phyloP scores from a whole-genome alignment of 495 filamentous ascomycete species.

The Choiromyces venosus region DNA sequence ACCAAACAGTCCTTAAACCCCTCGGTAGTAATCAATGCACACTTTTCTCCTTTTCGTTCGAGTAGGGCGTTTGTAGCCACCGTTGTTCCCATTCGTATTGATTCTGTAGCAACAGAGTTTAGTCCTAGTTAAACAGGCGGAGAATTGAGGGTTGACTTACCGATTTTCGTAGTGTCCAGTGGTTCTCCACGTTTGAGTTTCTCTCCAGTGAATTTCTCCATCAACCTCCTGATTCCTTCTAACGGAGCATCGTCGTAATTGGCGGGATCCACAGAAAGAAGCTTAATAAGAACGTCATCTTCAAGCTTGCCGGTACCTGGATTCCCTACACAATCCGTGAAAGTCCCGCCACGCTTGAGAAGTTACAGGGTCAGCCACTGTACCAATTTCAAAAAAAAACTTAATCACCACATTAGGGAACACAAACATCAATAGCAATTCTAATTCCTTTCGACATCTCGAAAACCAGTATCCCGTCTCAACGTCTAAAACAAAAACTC shows the following conservation, averaged over 20 bases:
- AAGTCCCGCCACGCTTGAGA: constrained; percentile 60
- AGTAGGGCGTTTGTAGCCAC: constrained; percentile 85
- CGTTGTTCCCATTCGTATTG: constrained; percentile 84
- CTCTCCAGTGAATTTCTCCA: constrained; percentile 69
- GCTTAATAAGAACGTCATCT: constrained; percentile 76
- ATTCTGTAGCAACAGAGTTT: constrained; percentile 50
- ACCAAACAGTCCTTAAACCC: constrained; percentile 89
- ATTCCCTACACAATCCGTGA: constrained; percentile 66
- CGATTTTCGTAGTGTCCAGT: constrained; percentile 77
- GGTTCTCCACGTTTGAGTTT: constrained; percentile 75
- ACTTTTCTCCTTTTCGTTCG: constrained; percentile 89
- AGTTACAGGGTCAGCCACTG: background rate
- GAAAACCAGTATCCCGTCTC: background rate
- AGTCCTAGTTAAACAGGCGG: background rate
- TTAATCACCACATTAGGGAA: background rate
- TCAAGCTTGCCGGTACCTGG: constrained; percentile 54
- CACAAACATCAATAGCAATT: constrained; percentile 42
- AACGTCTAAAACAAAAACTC: constrained; percentile 1
- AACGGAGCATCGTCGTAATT: constrained; percentile 87
- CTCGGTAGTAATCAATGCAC: constrained; percentile 83
- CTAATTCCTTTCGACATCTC: constrained; percentile 38
- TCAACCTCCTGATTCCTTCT: constrained; percentile 83
- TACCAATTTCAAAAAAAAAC: background rate
- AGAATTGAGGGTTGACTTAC: constrained; percentile 44
- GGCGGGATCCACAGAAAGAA: constrained; percentile 81